phyloP scores from a whole-genome alignment of 2,329 filamentous ascomycete species.

The Aspergillaceae sp. region DNA sequence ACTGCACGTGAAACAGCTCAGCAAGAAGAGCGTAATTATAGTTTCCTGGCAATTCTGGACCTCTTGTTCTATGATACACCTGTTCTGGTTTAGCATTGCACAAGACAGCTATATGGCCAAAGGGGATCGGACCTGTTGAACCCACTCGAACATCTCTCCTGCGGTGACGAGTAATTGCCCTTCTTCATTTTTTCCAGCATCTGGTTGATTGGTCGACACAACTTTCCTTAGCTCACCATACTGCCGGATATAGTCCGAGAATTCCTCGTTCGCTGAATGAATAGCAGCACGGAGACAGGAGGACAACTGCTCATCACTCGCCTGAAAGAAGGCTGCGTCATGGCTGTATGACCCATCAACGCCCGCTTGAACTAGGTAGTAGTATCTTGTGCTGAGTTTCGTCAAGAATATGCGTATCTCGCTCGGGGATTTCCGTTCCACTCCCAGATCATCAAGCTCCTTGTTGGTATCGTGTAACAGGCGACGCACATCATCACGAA shows the following conservation, averaged over 20 bases:
- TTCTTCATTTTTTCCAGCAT: constrained; percentile 1
- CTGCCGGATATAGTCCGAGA: constrained; percentile 12
- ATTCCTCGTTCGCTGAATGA: constrained; percentile 12
- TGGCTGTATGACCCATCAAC: constrained; percentile 15
- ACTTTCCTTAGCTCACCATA: constrained; percentile 11
- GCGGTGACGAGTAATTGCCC: constrained; percentile 8
- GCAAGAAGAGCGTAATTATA: background rate
- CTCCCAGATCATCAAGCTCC: constrained; percentile 10
- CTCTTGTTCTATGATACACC: constrained; percentile 17
- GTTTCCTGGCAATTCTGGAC: constrained; percentile 16
- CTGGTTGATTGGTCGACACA: background rate
- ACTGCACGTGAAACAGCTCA: constrained; percentile 21
- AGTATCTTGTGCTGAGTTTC: constrained; percentile 10
- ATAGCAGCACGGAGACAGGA: constrained; percentile 11
- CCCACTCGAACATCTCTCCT: constrained; percentile 11
- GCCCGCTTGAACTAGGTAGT: constrained; percentile 11
- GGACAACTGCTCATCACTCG: background rate
- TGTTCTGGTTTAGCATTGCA: constrained; percentile 2
- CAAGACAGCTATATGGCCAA: too few relatives aligned
- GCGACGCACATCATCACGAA: constrained; percentile 10
- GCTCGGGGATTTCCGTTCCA: constrained; percentile 4
- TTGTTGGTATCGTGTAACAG: constrained; percentile 6
- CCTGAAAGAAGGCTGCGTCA: constrained; percentile 7
- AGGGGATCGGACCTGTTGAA: constrained; percentile 9
- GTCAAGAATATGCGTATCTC: constrained; percentile 17